Conservation (phyloP, 345 rosid genomes). For the Rhodamnia argentea region DNA sequence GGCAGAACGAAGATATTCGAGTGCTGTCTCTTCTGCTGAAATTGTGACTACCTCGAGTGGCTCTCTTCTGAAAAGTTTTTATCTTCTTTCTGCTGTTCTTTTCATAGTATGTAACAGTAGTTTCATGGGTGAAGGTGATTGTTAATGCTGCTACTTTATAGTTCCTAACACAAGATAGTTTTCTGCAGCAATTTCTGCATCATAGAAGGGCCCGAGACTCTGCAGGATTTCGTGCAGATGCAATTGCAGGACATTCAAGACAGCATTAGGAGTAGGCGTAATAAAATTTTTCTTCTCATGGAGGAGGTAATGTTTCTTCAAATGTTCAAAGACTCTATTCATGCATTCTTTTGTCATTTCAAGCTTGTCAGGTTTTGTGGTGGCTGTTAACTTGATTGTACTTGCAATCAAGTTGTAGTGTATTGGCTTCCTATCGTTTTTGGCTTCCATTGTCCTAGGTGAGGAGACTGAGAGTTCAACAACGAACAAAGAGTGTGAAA, state of each 20-base stretch:
- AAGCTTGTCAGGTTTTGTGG: background rate
- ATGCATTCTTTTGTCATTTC: background rate
- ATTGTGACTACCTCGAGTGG: background rate
- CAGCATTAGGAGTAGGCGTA: conserved; percentile 77
- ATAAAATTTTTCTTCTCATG: conserved; percentile 93
- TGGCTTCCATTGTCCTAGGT: conserved; percentile 17
- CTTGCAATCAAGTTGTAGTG: background rate
- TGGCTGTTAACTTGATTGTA: background rate
- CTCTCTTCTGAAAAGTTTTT: background rate
- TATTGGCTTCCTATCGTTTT: background rate
- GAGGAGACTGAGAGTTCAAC: conserved; percentile 81
- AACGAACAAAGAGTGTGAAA: conserved; percentile 51
- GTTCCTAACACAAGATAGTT: background rate
- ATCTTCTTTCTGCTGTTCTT: background rate
- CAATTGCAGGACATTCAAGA: conserved; percentile 77
- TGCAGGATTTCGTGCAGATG: conserved; percentile 87
- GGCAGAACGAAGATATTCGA: background rate
- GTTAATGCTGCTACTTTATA: background rate
- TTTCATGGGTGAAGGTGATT: background rate
- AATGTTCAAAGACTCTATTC: background rate
- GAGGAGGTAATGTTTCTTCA: conserved; percentile 51
- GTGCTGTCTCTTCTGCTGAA: background rate
- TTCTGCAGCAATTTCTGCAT: conserved; percentile 69
- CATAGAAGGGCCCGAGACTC: conserved; percentile 90
- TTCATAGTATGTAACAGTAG: background rate